Evolutionary conservation across 768 basidiomycete genomes (phyloP), one percentile per base, ranked within the genome.

Genomic region (Pleurotus salmoneostramineus): DNA sequence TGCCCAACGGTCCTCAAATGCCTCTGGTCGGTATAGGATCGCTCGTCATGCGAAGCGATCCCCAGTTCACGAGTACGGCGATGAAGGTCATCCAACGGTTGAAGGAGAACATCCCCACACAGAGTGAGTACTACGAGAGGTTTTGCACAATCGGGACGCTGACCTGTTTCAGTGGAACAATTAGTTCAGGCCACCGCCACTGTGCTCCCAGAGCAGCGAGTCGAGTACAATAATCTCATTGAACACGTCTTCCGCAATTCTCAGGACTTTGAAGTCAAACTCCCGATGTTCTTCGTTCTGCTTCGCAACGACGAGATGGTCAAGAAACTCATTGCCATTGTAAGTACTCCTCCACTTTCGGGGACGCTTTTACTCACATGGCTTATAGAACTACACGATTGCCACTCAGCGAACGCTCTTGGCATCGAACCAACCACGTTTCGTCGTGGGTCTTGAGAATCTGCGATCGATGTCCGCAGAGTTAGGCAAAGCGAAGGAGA

Each of bases 301-400:
- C 63, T 82, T 48, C 80, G 78, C 64, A 72, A 72, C 42, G 81
- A 83, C 10, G 80, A 79, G 0, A 42, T 70, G 45, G 72, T 88
- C 50, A 78, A 74, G 65, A 82, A 72, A 68, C 66, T 82, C 33
- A 72, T 86, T 36, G 66, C 73, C 10, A 84, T 87, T 55, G 88
- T 89, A 63, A 59, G 85, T 72, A 50, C 10, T 6, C 58, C 64
- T 51, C 49, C 62, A 27, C 17, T 11, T 31, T 60, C 27, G 56
- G 6, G 12, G 10, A 5, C 1, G 7, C 48, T 5, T 31, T 37
- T 62, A 63, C 62, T 32, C 59, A 15, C 52, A 48, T 58, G 57
- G 54, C 4, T 56, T 64, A 3, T 36, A 72, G 71, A 62, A 70
- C 55, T 34, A 61, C 6, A 66, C 65, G 0, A 65, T 66, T 4